phyloP scores from a whole-genome alignment of 2,329 filamentous ascomycete species.

The Proliferodiscus dingleyae region DNA sequence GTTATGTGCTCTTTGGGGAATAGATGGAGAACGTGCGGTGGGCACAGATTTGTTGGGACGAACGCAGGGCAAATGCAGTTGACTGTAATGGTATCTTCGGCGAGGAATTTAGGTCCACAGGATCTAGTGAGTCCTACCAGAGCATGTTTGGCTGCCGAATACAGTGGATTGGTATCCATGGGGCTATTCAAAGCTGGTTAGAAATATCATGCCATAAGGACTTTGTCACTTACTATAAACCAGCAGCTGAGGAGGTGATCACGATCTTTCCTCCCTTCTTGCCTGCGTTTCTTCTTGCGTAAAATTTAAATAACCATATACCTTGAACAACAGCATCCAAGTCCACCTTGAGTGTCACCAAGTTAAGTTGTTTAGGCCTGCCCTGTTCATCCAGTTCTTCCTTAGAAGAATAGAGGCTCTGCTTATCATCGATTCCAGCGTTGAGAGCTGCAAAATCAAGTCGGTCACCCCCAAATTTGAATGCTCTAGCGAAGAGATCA shows the following conservation, averaged over 20 bases:
- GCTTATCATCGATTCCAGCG: conserved; percentile 37
- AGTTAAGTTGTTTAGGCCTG: conserved; percentile 32
- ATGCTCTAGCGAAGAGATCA: conserved; percentile 35
- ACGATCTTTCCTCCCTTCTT: conserved; percentile 35
- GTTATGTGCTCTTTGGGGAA: conserved; percentile 34
- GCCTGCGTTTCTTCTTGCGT: conserved; percentile 33
- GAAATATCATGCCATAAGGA: conserved; percentile 8
- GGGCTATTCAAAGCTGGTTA: conserved; percentile 12
- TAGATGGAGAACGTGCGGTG: conserved; percentile 21
- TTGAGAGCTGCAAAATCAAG: conserved; percentile 40
- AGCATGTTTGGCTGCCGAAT: conserved; percentile 22
- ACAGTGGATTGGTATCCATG: conserved; percentile 13
- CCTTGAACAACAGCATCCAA: conserved; percentile 38
- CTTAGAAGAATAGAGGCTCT: conserved; percentile 31
- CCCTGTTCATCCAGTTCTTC: conserved; percentile 33
- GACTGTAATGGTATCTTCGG: conserved; percentile 32
- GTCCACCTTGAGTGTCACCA: conserved; percentile 37
- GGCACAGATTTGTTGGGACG: conserved; percentile 32
- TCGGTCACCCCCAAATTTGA: conserved; percentile 34
- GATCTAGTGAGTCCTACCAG: conserved; percentile 31
- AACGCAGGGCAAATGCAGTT: conserved; percentile 34
- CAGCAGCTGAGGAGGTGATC: conserved; percentile 35
- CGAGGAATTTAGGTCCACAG: conserved; percentile 25
- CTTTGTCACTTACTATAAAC: conserved; percentile 27
- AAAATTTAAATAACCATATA: conserved; percentile 39